Conservation (phyloP, 192 early-diverging fungal genomes). For the Geranomyces variabilis region DNA sequence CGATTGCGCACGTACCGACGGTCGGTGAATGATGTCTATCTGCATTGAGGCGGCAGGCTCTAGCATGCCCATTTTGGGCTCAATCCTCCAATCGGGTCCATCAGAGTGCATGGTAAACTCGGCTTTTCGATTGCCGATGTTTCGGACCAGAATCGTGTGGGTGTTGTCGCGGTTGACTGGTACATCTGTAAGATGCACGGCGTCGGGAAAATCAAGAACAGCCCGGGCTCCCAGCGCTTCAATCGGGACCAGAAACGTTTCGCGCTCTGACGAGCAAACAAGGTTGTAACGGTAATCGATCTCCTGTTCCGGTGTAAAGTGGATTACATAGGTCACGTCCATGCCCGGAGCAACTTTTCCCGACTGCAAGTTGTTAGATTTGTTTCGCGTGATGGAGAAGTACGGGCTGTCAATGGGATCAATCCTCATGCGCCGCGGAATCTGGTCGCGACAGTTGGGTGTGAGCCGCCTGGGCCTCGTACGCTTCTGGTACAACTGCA, state of each 20-base stretch:
- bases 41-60: slow-evolving; percentile 51
- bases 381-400: slow-evolving; percentile 49
- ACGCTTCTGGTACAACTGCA: too few relatives aligned
- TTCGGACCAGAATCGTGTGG: slow-evolving; percentile 55
- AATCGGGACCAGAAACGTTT: slow-evolving; percentile 63
- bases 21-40: slow-evolving; percentile 50
- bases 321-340: slow-evolving; percentile 57
- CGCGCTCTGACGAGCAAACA: slow-evolving; percentile 62
- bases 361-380: slow-evolving; percentile 48
- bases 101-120: slow-evolving; percentile 46
- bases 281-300: slow-evolving; percentile 57
- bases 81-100: slow-evolving; percentile 44
- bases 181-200: slow-evolving; percentile 47
- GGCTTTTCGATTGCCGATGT: slow-evolving; percentile 57
- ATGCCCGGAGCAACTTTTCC: slow-evolving; percentile 66
- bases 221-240: slow-evolving; percentile 54
- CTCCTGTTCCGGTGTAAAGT: slow-evolving; percentile 58
- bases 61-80: slow-evolving; percentile 44
- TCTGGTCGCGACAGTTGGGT: slow-evolving; percentile 31
- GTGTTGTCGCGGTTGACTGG: slow-evolving; percentile 48
- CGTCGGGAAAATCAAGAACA: slow-evolving; percentile 61
- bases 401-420: slow-evolving; percentile 54
- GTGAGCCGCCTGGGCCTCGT: too few relatives aligned
- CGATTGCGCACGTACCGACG: slow-evolving; percentile 43
- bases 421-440: slow-evolving; percentile 51